Base-by-base conservation (phyloP, 805 yeast genomes). In the Pichia deserticola region DNA sequence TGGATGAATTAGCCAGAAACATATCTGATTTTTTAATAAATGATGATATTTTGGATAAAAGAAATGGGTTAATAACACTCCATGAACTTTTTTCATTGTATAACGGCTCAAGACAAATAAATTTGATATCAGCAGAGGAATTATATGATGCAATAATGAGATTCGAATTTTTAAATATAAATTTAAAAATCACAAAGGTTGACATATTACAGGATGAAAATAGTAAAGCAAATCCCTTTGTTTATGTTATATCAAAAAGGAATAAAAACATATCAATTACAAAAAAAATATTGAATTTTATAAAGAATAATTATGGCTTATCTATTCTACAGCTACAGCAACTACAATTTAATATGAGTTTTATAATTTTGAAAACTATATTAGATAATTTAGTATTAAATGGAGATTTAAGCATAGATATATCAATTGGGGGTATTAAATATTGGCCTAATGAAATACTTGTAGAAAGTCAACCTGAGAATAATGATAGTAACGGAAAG, bases 1-100 rank as follows among this genome's bases (percentile, higher is more conserved):
- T 76, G 32, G 79, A 80, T 51, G 96, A 89, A 58, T 68, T 89
- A 15, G 78, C 97, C 0, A 74, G 96, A 47, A 90, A 88, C 59
- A 61, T 92, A 3, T 82, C 88, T 39, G 96, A 86, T 57, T 89
- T 80, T 63, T 68, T 86, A 9, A 66, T 70, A 9, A 64, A 65
- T 53, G 60, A 69, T 52, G 61, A 67, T 59, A 57, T 81, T 28
- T 56, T 82, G 49, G 72, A 68, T 39, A 70, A 68, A 36, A 75
- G 74, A 44, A 82, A 83, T 42, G 87, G 86, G 3, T 68, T 81
- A 20, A 69, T 85, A 12, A 73, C 88, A 0, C 56, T 84, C 35
- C 74, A 78, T 45, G 92, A 85, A 57, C 60, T 85, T 20, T 86
- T 74, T 63, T 79, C 83, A 0, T 54, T 79, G 29, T 85, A 81